phyloP scores from a whole-genome alignment of 441 rosid genomes.

The Populus hybrid region DNA sequence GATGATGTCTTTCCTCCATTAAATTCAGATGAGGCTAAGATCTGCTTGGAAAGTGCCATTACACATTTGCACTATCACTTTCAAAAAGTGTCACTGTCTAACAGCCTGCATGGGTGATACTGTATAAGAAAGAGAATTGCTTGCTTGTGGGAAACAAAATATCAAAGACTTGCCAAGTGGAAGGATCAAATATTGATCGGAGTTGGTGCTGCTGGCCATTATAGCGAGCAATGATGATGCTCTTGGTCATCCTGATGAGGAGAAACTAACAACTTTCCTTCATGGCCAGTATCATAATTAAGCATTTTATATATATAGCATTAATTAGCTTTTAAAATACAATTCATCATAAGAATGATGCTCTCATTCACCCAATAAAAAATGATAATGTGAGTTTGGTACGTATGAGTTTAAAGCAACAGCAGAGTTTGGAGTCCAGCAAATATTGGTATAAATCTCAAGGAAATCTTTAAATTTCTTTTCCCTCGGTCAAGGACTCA shows the following conservation, averaged over 20 bases:
- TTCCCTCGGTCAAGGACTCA: neutral
- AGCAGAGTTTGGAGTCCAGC: neutral
- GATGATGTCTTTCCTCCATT: neutral
- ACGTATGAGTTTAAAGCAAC: too few species aligned
- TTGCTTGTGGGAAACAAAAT: neutral
- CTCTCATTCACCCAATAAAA: neutral
- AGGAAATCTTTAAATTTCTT: neutral
- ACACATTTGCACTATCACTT: slow-evolving; percentile 13
- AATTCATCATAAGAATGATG: neutral
- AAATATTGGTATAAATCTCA: too few species aligned
- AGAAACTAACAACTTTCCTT: neutral
- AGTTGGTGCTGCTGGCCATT: too few species aligned
- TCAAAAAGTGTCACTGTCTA: slow-evolving; percentile 4
- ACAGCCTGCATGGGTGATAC: neutral
- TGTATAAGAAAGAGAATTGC: neutral
- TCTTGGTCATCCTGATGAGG: neutral
- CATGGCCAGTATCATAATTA: neutral
- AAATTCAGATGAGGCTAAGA: slow-evolving; percentile 15
- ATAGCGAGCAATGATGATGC: too few species aligned
- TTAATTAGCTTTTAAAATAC: neutral
- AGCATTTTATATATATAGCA: neutral
- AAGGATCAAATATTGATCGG: neutral
- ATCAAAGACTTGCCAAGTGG: neutral
- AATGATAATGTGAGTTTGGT: neutral
- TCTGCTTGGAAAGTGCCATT: neutral